These are phyloP conservation scores for Claviceps sp. DNA, from an alignment of 2,329 filamentous ascomycete genomes.

Conservation along the genomic window DNA sequence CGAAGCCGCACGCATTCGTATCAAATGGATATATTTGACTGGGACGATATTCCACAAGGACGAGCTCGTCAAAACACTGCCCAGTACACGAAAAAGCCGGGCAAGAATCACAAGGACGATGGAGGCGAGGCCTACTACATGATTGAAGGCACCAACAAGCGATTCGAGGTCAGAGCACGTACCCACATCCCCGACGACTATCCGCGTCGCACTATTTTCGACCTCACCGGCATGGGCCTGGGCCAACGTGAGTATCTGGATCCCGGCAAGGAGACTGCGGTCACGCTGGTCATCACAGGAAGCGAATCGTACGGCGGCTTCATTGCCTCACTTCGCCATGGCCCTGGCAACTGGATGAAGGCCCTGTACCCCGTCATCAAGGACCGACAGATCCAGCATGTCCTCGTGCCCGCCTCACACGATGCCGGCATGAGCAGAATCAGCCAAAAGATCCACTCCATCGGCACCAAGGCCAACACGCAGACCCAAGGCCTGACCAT, in stretches of 20 bases:
- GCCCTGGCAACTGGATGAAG: constrained; percentile 20
- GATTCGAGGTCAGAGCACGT: constrained; percentile 17
- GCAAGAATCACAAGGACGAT: constrained; percentile 11
- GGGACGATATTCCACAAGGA: constrained; percentile 20
- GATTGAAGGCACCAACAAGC: constrained; percentile 17
- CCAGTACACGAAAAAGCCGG: constrained; percentile 12
- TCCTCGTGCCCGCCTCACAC: constrained; percentile 35
- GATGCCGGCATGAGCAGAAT: constrained; percentile 35
- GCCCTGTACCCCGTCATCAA: constrained; percentile 19
- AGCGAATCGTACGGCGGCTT: constrained; percentile 21
- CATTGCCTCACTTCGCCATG: constrained; percentile 16
- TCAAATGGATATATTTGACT: constrained; percentile 20
- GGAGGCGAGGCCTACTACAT: constrained; percentile 20
- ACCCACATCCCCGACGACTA: constrained; percentile 17
- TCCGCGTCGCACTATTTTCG: constrained; percentile 15
- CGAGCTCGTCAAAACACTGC: constrained; percentile 17
- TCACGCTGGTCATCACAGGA: constrained; percentile 22
- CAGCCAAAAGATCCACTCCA: constrained; percentile 18
- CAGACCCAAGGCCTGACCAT: constrained; percentile 31
- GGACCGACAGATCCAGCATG: constrained; percentile 27
- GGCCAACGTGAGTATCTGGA: constrained; percentile 21
- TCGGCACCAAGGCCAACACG: constrained; percentile 26
- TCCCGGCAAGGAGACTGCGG: constrained; percentile 16
- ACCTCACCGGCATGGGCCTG: constrained; percentile 18
- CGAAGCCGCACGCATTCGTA: constrained; percentile 16